A percentile compares a stretch with the other conserved stretches of the same genome.
These are phyloP conservation scores for Euryodendron excelsum DNA, from an alignment of 148 eudicot species.

Conservation along the genomic window DNA sequence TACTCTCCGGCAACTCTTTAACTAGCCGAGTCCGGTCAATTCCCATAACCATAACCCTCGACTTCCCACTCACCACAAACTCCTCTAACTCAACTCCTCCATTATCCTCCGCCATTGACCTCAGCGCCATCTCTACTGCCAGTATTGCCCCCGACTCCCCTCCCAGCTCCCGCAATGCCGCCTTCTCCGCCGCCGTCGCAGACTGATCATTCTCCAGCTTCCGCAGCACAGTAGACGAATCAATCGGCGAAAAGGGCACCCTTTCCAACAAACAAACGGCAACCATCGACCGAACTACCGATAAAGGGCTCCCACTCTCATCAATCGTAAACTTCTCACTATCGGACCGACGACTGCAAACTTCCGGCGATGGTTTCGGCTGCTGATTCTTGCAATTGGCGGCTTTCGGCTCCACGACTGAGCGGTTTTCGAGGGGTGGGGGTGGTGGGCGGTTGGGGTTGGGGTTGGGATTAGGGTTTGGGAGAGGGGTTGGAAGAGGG, in stretches of 20 bases:
- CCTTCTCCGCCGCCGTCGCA: slow-evolving; percentile 47
- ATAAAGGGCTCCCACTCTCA: slow-evolving; percentile 39
- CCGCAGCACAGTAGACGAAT: slow-evolving; percentile 70
- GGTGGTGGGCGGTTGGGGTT: slow-evolving; percentile 14
- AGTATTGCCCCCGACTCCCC: slow-evolving; percentile 59
- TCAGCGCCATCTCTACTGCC: slow-evolving; percentile 70
- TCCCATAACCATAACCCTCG: slow-evolving; percentile 70
- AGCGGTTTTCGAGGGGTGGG: slow-evolving; percentile 11
- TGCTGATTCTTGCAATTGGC: background rate
- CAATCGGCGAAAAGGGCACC: slow-evolving; percentile 62
- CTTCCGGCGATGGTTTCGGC: slow-evolving; percentile 17
- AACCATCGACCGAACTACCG: slow-evolving; percentile 65
- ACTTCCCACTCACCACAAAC: slow-evolving; percentile 71
- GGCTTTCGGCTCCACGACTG: slow-evolving; percentile 11
- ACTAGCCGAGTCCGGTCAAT: slow-evolving; percentile 59
- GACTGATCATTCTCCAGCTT: slow-evolving; percentile 61
- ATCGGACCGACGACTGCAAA: slow-evolving; percentile 10
- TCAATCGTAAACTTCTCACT: slow-evolving; percentile 21
- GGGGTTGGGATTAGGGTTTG: slow-evolving; percentile 30
- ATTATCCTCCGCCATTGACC: slow-evolving; percentile 69
- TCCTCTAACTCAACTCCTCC: slow-evolving; percentile 75
- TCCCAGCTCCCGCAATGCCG: slow-evolving; percentile 59
- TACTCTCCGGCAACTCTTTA: slow-evolving; percentile 68
- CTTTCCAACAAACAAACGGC: slow-evolving; percentile 74
- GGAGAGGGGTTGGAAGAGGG: too few relatives aligned